These are phyloP conservation scores for Pseudoperonospora humuli DNA, from an alignment of 352 stramenopile genomes.

Conservation along the genomic window DNA sequence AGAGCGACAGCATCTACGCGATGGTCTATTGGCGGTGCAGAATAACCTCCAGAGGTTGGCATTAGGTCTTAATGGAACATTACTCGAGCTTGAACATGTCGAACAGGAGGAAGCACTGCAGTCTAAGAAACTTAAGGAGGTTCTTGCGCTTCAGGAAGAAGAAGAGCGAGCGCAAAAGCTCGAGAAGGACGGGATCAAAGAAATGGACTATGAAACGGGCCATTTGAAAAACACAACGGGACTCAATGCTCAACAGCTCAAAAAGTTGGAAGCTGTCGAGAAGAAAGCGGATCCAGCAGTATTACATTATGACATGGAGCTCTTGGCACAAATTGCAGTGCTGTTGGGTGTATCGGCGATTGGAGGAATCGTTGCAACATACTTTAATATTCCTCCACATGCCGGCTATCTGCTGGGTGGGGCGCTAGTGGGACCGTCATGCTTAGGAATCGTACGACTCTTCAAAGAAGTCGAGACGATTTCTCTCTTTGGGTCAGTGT, in stretches of 20 bases:
- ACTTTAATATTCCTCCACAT: slow-evolving; percentile 84
- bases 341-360: slow-evolving; percentile 78
- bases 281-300: slow-evolving; percentile 79
- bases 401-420: slow-evolving; percentile 88
- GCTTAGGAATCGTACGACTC: slow-evolving; percentile 73
- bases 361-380: slow-evolving; percentile 83
- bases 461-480: slow-evolving; percentile 91
- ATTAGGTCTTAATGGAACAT: slow-evolving; percentile 58
- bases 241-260: slow-evolving; percentile 45
- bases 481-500: slow-evolving; percentile 90
- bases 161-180: slow-evolving; percentile 74
- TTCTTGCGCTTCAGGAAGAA: slow-evolving; percentile 69
- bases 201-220: slow-evolving; percentile 79
- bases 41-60: slow-evolving; percentile 67
- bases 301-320: slow-evolving; percentile 80
- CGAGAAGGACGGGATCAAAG: slow-evolving; percentile 69
- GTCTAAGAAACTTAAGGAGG: slow-evolving; percentile 69
- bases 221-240: slow-evolving; percentile 69
- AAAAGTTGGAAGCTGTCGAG: slow-evolving; percentile 72
- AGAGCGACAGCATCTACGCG: slow-evolving; percentile 24
- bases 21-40: slow-evolving; percentile 40
- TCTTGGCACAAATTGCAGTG: slow-evolving; percentile 79
- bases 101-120: slow-evolving; percentile 76
- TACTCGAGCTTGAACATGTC: slow-evolving; percentile 71
- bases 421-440: slow-evolving; percentile 85